A percentile compares a stretch with the other conserved stretches of the same genome.
Conservation (phyloP, 2,329 filamentous ascomycete genomes). For the Pyrenochaeta sp. region DNA sequence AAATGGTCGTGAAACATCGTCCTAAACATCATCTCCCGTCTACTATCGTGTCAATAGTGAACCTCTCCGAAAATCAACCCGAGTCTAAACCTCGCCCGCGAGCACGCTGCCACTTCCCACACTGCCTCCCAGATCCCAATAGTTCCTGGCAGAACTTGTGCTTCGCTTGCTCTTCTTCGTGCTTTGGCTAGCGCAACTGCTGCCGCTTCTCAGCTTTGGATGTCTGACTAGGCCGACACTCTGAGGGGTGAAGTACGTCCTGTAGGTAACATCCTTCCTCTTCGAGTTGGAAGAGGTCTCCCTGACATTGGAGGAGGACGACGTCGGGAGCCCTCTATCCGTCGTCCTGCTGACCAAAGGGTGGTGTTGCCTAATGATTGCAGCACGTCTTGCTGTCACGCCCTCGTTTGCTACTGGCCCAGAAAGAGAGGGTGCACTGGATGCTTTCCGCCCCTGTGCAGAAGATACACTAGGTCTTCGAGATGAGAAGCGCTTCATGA, state of each 20-base stretch:
- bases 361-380: conserved; percentile 86
- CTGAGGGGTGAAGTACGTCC: conserved; percentile 30
- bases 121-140: conserved; percentile 89
- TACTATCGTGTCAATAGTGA: background rate
- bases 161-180: conserved; percentile 75
- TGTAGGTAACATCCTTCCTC: conserved; percentile 28
- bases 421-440: conserved; percentile 32
- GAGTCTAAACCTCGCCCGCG: conserved; percentile 34
- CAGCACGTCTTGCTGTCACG: conserved; percentile 69
- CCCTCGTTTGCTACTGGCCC: conserved; percentile 31
- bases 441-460: conserved; percentile 14
- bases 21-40: background rate
- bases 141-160: conserved; percentile 79
- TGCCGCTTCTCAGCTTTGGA: conserved; percentile 52
- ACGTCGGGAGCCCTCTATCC: conserved; percentile 35
- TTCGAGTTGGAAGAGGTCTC: too few relatives aligned
- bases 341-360: conserved; percentile 73
- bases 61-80: background rate
- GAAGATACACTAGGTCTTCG: conserved; percentile 39
- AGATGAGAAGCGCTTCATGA: conserved; percentile 48
- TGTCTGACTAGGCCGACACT: conserved; percentile 17
- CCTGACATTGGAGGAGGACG: conserved; percentile 21
- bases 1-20: conserved; percentile 1
- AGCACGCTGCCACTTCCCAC: conserved; percentile 70
- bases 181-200: conserved; percentile 86